Evolutionary conservation across 176 grass and related monocot genomes (phyloP), one percentile per base, ranked within the genome.

Genomic region (Eragrostis curvula): DNA sequence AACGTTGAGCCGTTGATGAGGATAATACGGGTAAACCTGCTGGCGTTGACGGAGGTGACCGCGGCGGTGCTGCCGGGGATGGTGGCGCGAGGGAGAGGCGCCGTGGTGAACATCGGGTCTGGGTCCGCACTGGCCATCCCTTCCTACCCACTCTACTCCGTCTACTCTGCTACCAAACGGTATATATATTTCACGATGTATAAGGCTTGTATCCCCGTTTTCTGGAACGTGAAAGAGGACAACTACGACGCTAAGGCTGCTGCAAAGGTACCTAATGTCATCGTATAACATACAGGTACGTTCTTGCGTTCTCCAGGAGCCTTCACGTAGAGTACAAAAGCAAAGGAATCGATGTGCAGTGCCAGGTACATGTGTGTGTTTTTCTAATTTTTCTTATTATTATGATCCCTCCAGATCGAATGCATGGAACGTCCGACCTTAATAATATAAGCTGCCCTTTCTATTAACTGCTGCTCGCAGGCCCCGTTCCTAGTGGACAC

Each of bases 101-200:
- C 88, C 27, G 36, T 94, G 16, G 73, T 94, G 9, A 94, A 90
- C 85, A 85, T 93, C 57, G 91, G 88, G 3, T 94, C 91, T 0
- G 91, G 68, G 0, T 78, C 91, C 0, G 23, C 77, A 0, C 17
- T 56, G 27, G 81, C 70, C 6, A 20, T 88, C 18, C 88, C 91
- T 0, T 94, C 91, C 0, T 87, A 78, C 66, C 91, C 91, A 0
- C 78, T 94, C 7, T 71, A 85, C 65, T 29, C 91, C 8, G 73
- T 94, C 44, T 94, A 94, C 60, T 63, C 68, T 11, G 77, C 81
- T 3, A 86, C 82, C 12, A 84, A 85, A 70, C 64, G 40, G 69
- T 86, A 56, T 36, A 36, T 36, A 36, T 36, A 36, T 36, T 36
- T 36, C 32, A 36, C 32, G 32, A 36, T 36, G 4, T 4, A 36